These are phyloP conservation scores for Aspergillus texensis DNA, from an alignment of 2,329 filamentous ascomycete genomes.

Conservation along the genomic window DNA sequence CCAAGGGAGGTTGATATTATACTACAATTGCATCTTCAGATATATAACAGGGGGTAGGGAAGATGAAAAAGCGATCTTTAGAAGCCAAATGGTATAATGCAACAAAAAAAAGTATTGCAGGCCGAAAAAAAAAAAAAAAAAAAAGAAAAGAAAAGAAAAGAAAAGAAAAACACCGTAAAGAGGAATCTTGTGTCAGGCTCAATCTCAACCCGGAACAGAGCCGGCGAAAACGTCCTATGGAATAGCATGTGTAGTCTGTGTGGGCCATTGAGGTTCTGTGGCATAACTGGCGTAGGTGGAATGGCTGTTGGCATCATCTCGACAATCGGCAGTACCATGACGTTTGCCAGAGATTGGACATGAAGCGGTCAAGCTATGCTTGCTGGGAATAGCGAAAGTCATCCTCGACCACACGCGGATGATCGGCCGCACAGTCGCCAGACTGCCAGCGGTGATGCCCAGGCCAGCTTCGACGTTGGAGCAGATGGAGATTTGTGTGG, in stretches of 20 bases:
- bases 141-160: too few species aligned
- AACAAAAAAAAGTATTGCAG: not conserved
- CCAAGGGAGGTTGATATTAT: not conserved
- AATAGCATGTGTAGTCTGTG: not conserved
- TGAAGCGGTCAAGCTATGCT: not conserved
- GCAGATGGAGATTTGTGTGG: conserved; percentile 46
- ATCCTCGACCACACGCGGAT: not conserved
- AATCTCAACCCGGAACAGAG: not conserved
- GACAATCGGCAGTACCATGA: not conserved
- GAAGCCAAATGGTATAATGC: not conserved
- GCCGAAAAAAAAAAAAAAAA: not conserved
- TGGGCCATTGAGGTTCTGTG: not conserved
- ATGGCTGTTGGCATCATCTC: not conserved
- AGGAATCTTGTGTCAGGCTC: not conserved
- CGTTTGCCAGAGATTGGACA: not conserved
- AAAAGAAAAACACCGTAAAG: not conserved
- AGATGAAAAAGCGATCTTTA: not conserved
- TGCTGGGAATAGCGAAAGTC: not conserved
- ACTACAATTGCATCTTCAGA: not conserved
- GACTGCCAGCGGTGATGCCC: conserved; percentile 38
- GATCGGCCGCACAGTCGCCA: conserved; percentile 29
- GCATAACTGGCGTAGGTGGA: not conserved
- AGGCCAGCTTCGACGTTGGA: conserved; percentile 36
- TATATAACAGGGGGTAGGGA: not conserved
- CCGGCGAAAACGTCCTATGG: not conserved